Base-by-base conservation (phyloP, 2,329 filamentous ascomycete genomes). In the Colletotrichum musae region DNA sequence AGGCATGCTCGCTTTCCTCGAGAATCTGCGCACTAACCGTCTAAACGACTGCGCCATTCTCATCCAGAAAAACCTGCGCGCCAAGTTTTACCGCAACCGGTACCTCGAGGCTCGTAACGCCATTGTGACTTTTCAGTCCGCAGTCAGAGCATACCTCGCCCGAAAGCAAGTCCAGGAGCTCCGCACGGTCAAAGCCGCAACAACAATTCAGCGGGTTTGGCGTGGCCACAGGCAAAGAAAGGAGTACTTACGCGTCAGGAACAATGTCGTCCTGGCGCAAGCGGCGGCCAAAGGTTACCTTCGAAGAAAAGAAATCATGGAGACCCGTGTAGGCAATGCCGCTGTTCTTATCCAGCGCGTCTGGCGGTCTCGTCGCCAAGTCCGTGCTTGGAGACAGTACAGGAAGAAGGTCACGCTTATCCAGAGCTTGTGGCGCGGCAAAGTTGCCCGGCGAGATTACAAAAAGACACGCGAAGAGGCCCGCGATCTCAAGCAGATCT, bases 401-500 rank as follows among this genome's bases (percentile, higher is more conserved):
- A 92, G 96, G 78, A 92, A 90, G 77, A 97, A 97, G 84, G 90
- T 97, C 68, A 87, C 95, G 72, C 90, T 97, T 73, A 91, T 98
- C 52, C 96, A 99, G 82, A 97, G 91, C 80, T 81, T 98, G 78
- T 98, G 94, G 94, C 92, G 96, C 79, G 95, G 95, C 79, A 95
- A 89, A 81, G 78, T 82, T 72, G 95, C 96, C 64, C 91, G 96
- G 73, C 89, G 87, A 73, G 91, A 89, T 57, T 99, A 99, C 87
- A 98, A 97, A 89, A 90, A 86, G 75, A 84, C 97, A 71, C 94
- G 96, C 74, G 95, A 98, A 82, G 96, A 99, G 82, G 96, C 96
- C 73, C 93, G 96, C 78, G 97, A 99, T 85, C 89, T 99, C 80
- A 98, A 98, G 87, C 95, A 98, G 82, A 99, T 99, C 75, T 98